These are phyloP conservation scores for Calonectria honghensis DNA, from an alignment of 2,329 filamentous ascomycete genomes.

Conservation along the genomic window DNA sequence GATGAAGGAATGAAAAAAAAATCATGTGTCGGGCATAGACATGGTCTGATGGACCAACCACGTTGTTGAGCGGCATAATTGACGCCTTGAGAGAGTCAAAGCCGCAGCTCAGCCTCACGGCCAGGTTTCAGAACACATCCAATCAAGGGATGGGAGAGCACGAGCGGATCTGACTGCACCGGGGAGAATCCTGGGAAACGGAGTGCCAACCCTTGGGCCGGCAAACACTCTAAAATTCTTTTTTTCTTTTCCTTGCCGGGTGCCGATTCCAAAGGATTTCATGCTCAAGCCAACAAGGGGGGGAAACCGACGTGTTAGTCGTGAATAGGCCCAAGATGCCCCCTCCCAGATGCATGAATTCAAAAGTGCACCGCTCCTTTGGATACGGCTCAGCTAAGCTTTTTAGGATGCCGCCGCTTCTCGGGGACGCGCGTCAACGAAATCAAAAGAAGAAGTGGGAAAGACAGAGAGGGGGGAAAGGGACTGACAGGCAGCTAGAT, in stretches of 20 bases:
- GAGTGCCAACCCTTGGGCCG: neutral
- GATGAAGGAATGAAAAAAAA: neutral
- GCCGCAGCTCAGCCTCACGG: constrained; percentile 21
- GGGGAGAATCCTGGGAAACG: constrained; percentile 4
- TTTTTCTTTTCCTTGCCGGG: neutral
- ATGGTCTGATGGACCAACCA: neutral
- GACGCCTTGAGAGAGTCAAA: neutral
- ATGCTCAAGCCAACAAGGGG: neutral
- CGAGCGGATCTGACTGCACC: neutral
- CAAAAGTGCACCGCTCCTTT: neutral
- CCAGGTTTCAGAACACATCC: constrained; percentile 11
- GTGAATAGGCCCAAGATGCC: constrained; percentile 8
- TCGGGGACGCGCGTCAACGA: constrained; percentile 3
- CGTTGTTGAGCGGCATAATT: neutral
- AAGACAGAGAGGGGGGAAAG: neutral
- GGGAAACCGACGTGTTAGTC: neutral
- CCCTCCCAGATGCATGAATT: constrained; percentile 17
- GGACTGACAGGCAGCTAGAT: neutral
- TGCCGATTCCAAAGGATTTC: constrained; percentile 4
- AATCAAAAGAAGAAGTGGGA: neutral
- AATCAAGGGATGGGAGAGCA: neutral
- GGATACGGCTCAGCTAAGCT: constrained; percentile 13
- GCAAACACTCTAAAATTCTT: neutral
- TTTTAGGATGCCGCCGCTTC: neutral
- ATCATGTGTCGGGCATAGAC: neutral